A percentile compares a stretch with the other conserved stretches of the same genome.
These are phyloP conservation scores for Fusarium oxysporum DNA, from an alignment of 2,329 filamentous ascomycete species.

Conservation along the genomic window DNA sequence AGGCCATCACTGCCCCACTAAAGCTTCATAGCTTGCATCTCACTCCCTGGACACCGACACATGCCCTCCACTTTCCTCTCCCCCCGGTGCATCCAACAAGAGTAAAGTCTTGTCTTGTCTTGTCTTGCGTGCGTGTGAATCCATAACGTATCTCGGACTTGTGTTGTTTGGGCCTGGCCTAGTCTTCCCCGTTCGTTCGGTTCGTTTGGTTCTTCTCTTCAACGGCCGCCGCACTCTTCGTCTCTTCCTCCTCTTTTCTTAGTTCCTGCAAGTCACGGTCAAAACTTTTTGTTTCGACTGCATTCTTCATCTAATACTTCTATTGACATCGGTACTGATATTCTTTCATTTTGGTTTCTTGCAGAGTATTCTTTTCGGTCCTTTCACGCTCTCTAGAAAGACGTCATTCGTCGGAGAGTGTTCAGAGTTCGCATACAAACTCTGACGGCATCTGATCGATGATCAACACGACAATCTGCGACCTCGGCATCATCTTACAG, in stretches of 20 bases:
- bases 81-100: conserved; percentile 15
- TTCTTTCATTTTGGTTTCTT: conserved; percentile 1
- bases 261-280: conserved; percentile 15
- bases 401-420: conserved; percentile 12
- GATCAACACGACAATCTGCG: conserved; percentile 6
- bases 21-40: conserved; percentile 22
- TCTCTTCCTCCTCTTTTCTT: conserved; percentile 34
- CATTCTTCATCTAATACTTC: conserved; percentile 3
- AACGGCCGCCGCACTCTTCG: conserved; percentile 29
- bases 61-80: conserved; percentile 22
- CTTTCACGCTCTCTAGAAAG: conserved; percentile 24
- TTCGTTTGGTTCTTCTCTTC: conserved; percentile 10
- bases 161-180: conserved; percentile 13
- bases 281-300: conserved; percentile 7
- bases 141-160: conserved; percentile 14
- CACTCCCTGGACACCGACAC: conserved; percentile 15
- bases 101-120: conserved; percentile 6
- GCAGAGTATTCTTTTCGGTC: conserved; percentile 19
- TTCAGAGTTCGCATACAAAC: conserved; percentile 10
- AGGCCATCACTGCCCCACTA: conserved; percentile 20
- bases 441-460: conserved; percentile 11
- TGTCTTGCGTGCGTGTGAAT: background rate
- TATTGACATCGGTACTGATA: background rate
- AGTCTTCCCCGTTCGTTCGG: background rate
- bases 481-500: conserved; percentile 3